phyloP scores from a whole-genome alignment of 768 basidiomycete species.

The Serendipita vermifera region DNA sequence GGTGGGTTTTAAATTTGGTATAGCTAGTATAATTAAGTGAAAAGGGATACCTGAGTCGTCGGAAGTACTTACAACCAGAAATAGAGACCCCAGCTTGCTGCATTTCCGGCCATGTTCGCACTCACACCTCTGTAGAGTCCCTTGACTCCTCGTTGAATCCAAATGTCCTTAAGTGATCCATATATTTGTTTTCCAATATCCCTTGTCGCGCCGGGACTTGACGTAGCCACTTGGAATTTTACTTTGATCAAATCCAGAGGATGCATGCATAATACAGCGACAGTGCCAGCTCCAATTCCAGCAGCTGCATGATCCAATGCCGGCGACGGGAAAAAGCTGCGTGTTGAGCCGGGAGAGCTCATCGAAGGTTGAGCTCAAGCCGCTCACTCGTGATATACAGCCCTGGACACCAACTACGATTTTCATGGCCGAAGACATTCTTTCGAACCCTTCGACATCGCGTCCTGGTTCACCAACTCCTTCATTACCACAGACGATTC shows the following conservation, averaged over 20 bases:
- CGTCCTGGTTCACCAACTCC: background rate
- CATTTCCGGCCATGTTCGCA: conserved; percentile 88
- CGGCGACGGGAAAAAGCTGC: background rate
- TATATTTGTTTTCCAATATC: conserved; percentile 66
- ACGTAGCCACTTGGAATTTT: conserved; percentile 78
- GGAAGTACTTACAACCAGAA: conserved; percentile 75
- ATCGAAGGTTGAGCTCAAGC: background rate
- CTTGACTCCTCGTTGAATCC: conserved; percentile 58
- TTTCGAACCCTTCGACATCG: conserved; percentile 7
- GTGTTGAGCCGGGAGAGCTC: background rate
- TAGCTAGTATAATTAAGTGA: background rate
- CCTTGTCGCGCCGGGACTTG: conserved; percentile 33
- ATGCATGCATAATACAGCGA: conserved; percentile 91
- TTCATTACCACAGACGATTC: background rate
- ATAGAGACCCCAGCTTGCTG: conserved; percentile 94
- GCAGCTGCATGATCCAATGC: conserved; percentile 80
- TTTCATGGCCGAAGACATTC: conserved; percentile 4
- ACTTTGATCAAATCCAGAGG: conserved; percentile 93
- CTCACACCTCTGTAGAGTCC: conserved; percentile 85
- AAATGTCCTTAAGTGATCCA: conserved; percentile 57
- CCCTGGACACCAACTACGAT: background rate
- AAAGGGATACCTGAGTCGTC: background rate
- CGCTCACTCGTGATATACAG: background rate
- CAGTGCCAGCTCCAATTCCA: conserved; percentile 84
- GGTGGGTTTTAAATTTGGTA: conserved; percentile 29